phyloP scores from a whole-genome alignment of 192 early-diverging fungal species.

The Pilaira anomala region DNA sequence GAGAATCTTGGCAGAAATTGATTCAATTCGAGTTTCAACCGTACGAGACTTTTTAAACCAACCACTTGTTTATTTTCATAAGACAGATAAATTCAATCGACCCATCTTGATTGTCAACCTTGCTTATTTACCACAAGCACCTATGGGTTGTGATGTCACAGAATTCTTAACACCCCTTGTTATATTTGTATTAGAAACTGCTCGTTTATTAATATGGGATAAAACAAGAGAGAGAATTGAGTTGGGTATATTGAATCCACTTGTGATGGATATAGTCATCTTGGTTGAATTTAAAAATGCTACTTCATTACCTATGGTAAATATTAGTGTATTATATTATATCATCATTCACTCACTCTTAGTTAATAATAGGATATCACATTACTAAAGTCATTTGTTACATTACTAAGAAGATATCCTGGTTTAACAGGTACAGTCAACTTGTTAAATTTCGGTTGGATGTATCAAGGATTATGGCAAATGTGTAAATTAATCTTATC shows the following conservation, averaged over 20 bases:
- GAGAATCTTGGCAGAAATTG: constrained; percentile 34
- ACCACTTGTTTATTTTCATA: constrained; percentile 39
- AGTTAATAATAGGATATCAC: constrained; percentile 7
- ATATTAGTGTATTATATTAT: not conserved
- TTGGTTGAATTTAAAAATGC: constrained; percentile 31
- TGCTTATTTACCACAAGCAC: constrained; percentile 20
- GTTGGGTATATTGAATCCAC: constrained; percentile 10
- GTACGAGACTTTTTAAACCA: constrained; percentile 19
- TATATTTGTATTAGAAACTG: constrained; percentile 36
- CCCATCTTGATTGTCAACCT: constrained; percentile 35
- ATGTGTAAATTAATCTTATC: constrained; percentile 37
- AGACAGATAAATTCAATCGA: constrained; percentile 31
- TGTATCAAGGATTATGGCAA: constrained; percentile 47
- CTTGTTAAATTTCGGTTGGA: constrained; percentile 47
- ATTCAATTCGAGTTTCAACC: constrained; percentile 14
- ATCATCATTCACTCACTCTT: not conserved
- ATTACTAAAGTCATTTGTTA: constrained; percentile 12
- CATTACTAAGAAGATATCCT: constrained; percentile 23
- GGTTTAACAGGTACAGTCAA: constrained; percentile 25
- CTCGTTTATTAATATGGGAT: constrained; percentile 26
- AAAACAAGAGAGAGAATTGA: constrained; percentile 17
- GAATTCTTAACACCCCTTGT: constrained; percentile 29
- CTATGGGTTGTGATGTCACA: constrained; percentile 9
- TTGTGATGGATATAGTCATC: constrained; percentile 18
- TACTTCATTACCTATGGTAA: constrained; percentile 24